phyloP scores from a whole-genome alignment of 1,139 yeast genomes.

The Lodderomyces pseudojiufengensis region DNA sequence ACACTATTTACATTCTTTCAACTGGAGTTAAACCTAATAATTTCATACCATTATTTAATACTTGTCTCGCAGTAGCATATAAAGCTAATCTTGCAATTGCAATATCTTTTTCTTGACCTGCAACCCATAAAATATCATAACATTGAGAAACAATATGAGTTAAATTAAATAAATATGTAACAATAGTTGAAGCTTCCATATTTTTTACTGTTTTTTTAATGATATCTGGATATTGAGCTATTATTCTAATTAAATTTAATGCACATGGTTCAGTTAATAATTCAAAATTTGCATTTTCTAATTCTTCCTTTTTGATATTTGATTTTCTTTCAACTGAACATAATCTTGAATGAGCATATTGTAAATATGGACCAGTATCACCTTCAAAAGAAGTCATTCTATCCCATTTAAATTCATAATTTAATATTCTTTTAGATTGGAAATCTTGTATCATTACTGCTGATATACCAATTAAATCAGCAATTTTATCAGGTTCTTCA shows the following conservation, averaged over 20 bases:
- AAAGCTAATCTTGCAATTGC: conserved; percentile 92
- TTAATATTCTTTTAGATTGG: conserved; percentile 96
- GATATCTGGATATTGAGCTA: conserved; percentile 91
- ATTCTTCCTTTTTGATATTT: conserved; percentile 42
- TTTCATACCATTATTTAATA: conserved; percentile 85
- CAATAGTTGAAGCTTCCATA: conserved; percentile 90
- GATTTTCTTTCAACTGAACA: conserved; percentile 93
- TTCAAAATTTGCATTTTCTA: conserved; percentile 60
- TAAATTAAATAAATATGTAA: conserved; percentile 87
- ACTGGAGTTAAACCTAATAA: conserved; percentile 95
- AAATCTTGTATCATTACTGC: conserved; percentile 99
- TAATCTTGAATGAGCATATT: conserved; percentile 96
- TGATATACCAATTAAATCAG: conserved; percentile 93
- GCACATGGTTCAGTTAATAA: conserved; percentile 78
- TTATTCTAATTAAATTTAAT: conserved; percentile 63
- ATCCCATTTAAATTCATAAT: conserved; percentile 96
- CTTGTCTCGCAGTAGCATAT: conserved; percentile 88
- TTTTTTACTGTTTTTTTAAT: conserved; percentile 80
- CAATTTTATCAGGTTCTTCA: conserved; percentile 91
- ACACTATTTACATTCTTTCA: conserved; percentile 77
- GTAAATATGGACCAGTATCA: conserved; percentile 98
- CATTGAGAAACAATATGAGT: conserved; percentile 94
- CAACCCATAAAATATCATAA: conserved; percentile 95
- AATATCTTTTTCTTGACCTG: conserved; percentile 87
- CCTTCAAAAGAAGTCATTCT: conserved; percentile 99